Base-by-base conservation (phyloP, 129 eudicot species). In the Flaveria robusta region DNA sequence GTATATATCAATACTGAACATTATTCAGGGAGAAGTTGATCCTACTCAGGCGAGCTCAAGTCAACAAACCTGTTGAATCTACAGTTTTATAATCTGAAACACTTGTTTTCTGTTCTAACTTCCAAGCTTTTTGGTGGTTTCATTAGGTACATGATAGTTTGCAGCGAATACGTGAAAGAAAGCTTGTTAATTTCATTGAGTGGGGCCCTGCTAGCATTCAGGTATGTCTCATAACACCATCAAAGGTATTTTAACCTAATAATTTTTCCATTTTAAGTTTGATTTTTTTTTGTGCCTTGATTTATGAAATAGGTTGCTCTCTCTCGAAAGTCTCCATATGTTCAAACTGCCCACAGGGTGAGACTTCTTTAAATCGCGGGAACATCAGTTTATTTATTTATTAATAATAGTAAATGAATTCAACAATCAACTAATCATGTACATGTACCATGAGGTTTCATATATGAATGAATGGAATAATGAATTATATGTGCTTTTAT, bases 201-300 rank as follows among this genome's bases (percentile, higher is more conserved):
- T 93, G 98, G 98, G 98, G 98, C 31, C 98, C 98, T 78, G 98
- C 98, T 77, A 93, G 98, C 87, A 89, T 95, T 64, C 96, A 95
- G 94, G 97, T 83, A 80, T 77, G 77, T 46, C 34, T 55, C 15
- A 24, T 47, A 59, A 41, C 8, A 9, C n/a, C 41, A 55, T 19
- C 3, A 29, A 47, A 14, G 15, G 63, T 60, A 9, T 68, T 22
- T 2, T 2, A 59, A 68, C 45, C 55, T 19, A 45, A 1, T 22
- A 31, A 9, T 7, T 8, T 31, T 34, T 8, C 13, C n/a, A n/a
- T n/a, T 34, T 74, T 47, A 23, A 46, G 3, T 73, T 41, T 12
- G 23, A 31, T 76, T 49, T 16, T 26, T 51, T n/a, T 37, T 52
- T 34, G 71, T 63, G 60, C 45, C 51, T 70, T 71, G 68, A 56